These are phyloP conservation scores for Gastrolobium bilobum DNA, from an alignment of 306 rosid genomes.

Conservation along the genomic window DNA sequence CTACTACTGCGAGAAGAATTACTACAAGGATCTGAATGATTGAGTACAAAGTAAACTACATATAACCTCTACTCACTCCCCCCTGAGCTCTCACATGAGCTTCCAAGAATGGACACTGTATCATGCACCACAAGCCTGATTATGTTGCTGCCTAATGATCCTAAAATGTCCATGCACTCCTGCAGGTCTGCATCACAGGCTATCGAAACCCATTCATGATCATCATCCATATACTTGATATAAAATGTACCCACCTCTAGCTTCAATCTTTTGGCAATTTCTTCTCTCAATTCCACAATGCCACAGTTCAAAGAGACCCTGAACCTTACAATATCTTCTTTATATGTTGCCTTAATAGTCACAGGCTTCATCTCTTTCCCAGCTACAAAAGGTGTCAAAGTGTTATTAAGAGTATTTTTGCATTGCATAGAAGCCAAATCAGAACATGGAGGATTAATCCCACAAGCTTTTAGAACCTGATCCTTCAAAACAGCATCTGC, in stretches of 20 bases:
- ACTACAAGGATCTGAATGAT: slow-evolving; percentile 40
- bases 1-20: slow-evolving; percentile 31
- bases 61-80: slow-evolving; percentile 51
- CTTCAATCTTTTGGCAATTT: slow-evolving; percentile 79
- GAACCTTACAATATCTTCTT: slow-evolving; percentile 83
- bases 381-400: slow-evolving; percentile 30
- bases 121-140: slow-evolving; percentile 78
- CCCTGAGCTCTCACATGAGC: slow-evolving; percentile 78
- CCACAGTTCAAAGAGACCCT: slow-evolving; percentile 60
- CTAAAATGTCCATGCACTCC: slow-evolving; percentile 78
- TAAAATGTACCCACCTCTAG: slow-evolving; percentile 76
- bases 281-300: slow-evolving; percentile 68
- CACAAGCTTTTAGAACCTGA: slow-evolving; percentile 59
- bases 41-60: slow-evolving; percentile 40
- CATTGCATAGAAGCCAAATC: slow-evolving; percentile 57
- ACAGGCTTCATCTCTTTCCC: slow-evolving; percentile 64
- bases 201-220: slow-evolving; percentile 83
- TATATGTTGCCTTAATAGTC: slow-evolving; percentile 77
- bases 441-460: slow-evolving; percentile 54
- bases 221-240: slow-evolving; percentile 85
- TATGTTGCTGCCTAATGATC: slow-evolving; percentile 67
- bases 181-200: slow-evolving; percentile 89
- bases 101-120: slow-evolving; percentile 65
- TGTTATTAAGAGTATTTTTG: slow-evolving; percentile 38
- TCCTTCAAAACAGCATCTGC: slow-evolving; percentile 69